phyloP scores from a whole-genome alignment of 805 yeast genomes.

The Blastobotrys americana region DNA sequence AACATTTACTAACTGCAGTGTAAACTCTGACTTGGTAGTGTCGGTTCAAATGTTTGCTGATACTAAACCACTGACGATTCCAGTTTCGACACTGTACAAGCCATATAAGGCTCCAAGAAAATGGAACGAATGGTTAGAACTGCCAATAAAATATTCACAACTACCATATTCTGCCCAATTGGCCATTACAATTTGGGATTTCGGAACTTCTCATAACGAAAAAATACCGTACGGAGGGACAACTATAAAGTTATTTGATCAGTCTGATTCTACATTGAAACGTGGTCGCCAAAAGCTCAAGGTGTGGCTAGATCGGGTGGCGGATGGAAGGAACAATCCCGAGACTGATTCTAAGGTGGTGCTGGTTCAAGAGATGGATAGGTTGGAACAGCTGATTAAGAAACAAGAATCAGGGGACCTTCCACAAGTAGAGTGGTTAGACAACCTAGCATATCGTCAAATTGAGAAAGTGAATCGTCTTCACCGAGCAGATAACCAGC shows the following conservation, averaged over 20 bases:
- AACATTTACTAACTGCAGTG: conserved; percentile 13
- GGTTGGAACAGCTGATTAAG: conserved; percentile 48
- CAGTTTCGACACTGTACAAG: conserved; percentile 44
- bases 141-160: conserved; percentile 68
- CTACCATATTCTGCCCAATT: conserved; percentile 57
- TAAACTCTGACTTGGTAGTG: conserved; percentile 33
- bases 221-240: conserved; percentile 53
- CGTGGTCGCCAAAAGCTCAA: conserved; percentile 62
- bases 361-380: conserved; percentile 35
- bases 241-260: conserved; percentile 51
- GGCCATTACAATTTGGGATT: conserved; percentile 61
- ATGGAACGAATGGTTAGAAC: conserved; percentile 67
- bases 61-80: conserved; percentile 42
- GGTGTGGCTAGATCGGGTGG: conserved; percentile 35
- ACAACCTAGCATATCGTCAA: conserved; percentile 51
- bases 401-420: conserved; percentile 63
- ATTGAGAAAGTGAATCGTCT: conserved; percentile 37
- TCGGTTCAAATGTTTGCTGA: conserved; percentile 41
- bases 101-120: conserved; percentile 39
- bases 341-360: conserved; percentile 24
- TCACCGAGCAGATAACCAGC: conserved; percentile 15
- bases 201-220: conserved; percentile 42
- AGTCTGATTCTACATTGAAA: conserved; percentile 49
- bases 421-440: conserved; percentile 63
- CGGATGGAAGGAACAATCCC: conserved; percentile 26